Evolutionary conservation across 1,139 yeast genomes (phyloP), one percentile per base, ranked within the genome.

Genomic region (Pichia sp.): DNA sequence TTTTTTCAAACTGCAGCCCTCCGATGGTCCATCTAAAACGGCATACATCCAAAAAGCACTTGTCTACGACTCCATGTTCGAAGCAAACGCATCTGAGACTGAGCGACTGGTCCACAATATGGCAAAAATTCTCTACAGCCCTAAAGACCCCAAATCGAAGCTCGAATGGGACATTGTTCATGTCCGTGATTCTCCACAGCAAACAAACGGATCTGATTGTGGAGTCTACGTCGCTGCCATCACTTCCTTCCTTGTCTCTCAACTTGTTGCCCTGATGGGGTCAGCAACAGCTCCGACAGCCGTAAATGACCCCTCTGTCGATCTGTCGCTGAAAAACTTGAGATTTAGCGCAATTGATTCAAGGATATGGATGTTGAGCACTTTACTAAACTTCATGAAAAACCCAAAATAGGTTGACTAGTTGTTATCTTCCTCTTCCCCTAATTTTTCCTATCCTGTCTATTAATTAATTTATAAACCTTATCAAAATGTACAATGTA

Each of bases 181-280:
- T 32, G 49, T 54, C 0, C 30, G 54, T 5, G 57, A 56, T n/a
- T 78, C 89, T 0, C 95, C 95, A 0, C 95, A 86, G 63, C 95
- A 88, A 67, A 73, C 73, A 45, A 87, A 87, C 64, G 87, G 89
- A 0, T 81, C 78, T 51, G 96, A 88, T 64, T 87, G 95, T 70
- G 96, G 96, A 0, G 84, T 86, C 0, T 77, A 83, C 57, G 82
- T 87, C 8, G 77, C 86, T 58, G 79, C 78, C 51, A 67, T 78
- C 19, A 74, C 81, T 0, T 73, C 76, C 0, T 61, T 72, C 23
- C 61, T 79, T 34, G 56, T 79, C 19, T 64, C 73, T 7, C 66
- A 80, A 45, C 56, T 79, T 29, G 54, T 76, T n/a, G 57, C 62
- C 45, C 63, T 64, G 45, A 36, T 15, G 8, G 23, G 23, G 31